Conservation (phyloP, 345 rosid species). For the Isatis tinctoria region DNA sequence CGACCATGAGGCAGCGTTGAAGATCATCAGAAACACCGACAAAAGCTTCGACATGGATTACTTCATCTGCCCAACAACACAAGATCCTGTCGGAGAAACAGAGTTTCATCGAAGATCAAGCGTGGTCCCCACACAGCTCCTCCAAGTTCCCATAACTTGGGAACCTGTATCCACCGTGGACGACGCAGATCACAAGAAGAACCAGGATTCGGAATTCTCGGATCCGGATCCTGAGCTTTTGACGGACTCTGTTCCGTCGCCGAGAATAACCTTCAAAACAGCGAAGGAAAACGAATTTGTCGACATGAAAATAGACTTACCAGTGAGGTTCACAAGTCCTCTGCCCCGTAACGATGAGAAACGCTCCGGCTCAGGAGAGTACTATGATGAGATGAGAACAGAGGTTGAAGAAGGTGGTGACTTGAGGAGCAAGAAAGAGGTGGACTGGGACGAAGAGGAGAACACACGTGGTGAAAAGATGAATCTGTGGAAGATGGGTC, state of each 20-base stretch:
- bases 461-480: conserved; percentile 37
- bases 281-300: conserved; percentile 76
- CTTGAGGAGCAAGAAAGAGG: conserved; percentile 16
- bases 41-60: conserved; percentile 50
- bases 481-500: conserved; percentile 78
- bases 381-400: neutral
- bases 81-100: conserved; percentile 25
- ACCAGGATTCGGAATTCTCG: conserved; percentile 45
- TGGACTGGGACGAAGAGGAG: conserved; percentile 40
- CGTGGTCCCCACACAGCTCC: conserved; percentile 39
- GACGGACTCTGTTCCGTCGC: conserved; percentile 37
- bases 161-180: conserved; percentile 42
- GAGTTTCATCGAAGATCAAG: conserved; percentile 34
- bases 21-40: conserved; percentile 30
- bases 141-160: conserved; percentile 60
- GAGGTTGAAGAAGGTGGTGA: conserved; percentile 9
- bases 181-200: conserved; percentile 32
- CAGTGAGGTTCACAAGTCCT: conserved; percentile 22
- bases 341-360: conserved; percentile 3
- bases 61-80: conserved; percentile 62
- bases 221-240: conserved; percentile 30
- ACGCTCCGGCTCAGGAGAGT: neutral
- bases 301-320: conserved; percentile 94
- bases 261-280: conserved; percentile 88
- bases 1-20: conserved; percentile 19